Conservation (phyloP, 106 monocot species). For the Allium cepa region DNA sequence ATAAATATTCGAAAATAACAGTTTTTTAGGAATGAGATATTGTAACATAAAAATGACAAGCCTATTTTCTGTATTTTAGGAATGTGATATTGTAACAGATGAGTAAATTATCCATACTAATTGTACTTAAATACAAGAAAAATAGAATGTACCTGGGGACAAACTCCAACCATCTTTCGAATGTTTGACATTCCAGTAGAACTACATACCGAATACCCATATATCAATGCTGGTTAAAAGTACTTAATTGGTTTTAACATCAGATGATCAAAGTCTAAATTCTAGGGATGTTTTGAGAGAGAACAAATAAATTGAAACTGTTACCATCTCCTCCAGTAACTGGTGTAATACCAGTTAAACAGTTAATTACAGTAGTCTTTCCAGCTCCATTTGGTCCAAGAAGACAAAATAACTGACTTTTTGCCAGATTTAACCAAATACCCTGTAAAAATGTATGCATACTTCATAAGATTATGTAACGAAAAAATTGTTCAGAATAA, state of each 20-base stretch:
- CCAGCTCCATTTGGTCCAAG: conserved; percentile 97
- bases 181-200: conserved; percentile 83
- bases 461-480: background rate
- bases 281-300: background rate
- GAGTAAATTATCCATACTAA: too few species aligned
- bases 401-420: conserved; percentile 91
- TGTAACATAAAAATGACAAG: too few species aligned
- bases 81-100: too few species aligned
- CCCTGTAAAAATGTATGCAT: conserved; percentile 32
- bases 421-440: conserved; percentile 78
- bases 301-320: too few species aligned
- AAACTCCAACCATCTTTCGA: conserved; percentile 79
- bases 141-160: conserved; percentile 64
- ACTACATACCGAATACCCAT: conserved; percentile 78
- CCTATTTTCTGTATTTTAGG: too few species aligned
- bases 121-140: too few species aligned
- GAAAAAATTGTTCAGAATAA: background rate
- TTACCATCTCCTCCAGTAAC: conserved; percentile 88
- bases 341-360: conserved; percentile 90
- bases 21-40: too few species aligned
- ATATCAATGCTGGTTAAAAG: conserved; percentile 59
- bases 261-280: background rate
- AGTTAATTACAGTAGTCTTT: conserved; percentile 87
- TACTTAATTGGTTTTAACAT: background rate
- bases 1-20: too few species aligned